Conservation (phyloP, 129 eudicot species). For the Kitagawia praeruptora region DNA sequence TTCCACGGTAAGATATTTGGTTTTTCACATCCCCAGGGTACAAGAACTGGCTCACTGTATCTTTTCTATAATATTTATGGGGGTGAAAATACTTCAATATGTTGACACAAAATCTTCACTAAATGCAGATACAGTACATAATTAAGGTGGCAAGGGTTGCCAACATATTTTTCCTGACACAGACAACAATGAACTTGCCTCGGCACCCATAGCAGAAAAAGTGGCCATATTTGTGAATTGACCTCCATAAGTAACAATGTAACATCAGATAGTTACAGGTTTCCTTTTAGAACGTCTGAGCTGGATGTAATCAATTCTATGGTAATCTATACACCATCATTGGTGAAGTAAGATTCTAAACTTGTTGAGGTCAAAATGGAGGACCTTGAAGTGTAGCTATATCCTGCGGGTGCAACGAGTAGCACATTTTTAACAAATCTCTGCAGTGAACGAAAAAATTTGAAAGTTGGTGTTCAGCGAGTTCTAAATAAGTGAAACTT, state of each 20-base stretch:
- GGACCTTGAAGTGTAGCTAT: constrained; percentile 8
- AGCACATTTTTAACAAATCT: constrained; percentile 15
- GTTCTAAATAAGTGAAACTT: background rate
- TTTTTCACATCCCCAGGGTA: background rate
- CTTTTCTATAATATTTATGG: background rate
- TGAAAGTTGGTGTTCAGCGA: background rate
- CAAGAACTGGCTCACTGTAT: background rate
- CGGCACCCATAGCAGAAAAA: background rate
- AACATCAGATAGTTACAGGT: background rate
- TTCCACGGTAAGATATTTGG: background rate
- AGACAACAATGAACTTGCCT: background rate
- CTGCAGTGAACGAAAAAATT: background rate
- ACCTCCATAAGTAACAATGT: background rate
- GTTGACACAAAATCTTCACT: background rate
- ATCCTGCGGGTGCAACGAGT: constrained; percentile 13
- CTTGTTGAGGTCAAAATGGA: constrained; percentile 8
- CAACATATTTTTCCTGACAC: background rate
- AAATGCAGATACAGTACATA: background rate
- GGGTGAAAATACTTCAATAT: background rate
- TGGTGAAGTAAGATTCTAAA: constrained; percentile 7
- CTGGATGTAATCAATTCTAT: background rate
- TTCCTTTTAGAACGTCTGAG: background rate
- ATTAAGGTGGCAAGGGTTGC: background rate
- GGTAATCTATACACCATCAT: constrained; percentile 1
- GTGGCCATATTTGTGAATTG: background rate